phyloP scores from a whole-genome alignment of 805 yeast species.

The Kurtzmaniella fragi region DNA sequence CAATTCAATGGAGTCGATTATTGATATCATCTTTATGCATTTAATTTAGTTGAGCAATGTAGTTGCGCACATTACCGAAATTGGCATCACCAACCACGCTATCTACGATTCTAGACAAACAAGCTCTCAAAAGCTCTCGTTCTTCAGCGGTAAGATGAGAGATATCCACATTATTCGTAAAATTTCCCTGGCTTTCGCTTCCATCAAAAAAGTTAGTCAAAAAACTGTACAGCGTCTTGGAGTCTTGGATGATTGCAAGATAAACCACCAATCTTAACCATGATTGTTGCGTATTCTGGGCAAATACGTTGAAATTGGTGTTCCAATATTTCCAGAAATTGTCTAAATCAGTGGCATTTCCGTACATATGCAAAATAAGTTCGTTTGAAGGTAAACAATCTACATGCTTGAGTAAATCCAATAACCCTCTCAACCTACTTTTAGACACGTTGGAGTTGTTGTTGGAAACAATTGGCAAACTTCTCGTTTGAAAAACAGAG shows the following conservation, averaged over 20 bases:
- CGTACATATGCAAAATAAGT: conserved; percentile 30
- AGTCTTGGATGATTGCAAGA: conserved; percentile 14
- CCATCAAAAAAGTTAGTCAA: background rate
- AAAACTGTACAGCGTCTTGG: conserved; percentile 16
- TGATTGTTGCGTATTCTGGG: conserved; percentile 4
- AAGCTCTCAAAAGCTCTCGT: background rate
- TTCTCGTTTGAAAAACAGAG: conserved; percentile 10
- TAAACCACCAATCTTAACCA: conserved; percentile 34
- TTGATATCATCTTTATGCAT: too few species aligned
- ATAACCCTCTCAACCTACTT: conserved; percentile 26
- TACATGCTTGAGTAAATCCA: conserved; percentile 16
- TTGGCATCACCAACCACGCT: too few species aligned
- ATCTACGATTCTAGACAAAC: background rate
- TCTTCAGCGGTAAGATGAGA: too few species aligned
- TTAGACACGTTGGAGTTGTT: conserved; percentile 13
- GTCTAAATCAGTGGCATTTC: conserved; percentile 34
- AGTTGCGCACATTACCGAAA: background rate
- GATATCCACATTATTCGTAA: too few species aligned
- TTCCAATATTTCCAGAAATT: conserved; percentile 39
- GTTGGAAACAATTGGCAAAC: background rate
- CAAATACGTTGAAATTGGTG: conserved; percentile 6
- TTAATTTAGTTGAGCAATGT: conserved; percentile 4
- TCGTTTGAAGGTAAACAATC: conserved; percentile 20
- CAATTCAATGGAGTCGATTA: too few species aligned
- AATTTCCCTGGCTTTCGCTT: background rate